Evolutionary conservation across 2,329 filamentous ascomycete species (phyloP), one percentile per base, ranked within the genome.

Genomic region (Sclerotinia sclerotiorum): DNA sequence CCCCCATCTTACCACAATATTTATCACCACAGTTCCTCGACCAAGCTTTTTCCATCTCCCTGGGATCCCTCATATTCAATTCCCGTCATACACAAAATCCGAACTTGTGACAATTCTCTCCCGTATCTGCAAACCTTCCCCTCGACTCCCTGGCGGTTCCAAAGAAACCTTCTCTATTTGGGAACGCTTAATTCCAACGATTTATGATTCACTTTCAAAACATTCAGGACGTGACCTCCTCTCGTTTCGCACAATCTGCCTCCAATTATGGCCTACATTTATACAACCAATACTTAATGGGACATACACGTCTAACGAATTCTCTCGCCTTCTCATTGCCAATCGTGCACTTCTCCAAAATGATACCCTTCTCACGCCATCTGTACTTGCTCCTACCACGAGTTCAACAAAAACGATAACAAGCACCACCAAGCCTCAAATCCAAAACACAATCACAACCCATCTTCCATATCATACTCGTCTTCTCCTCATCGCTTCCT

Each of bases 171-270:
- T 80, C 32, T 90, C 90, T 79, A 85, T 94, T 21, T 95, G 91
- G 90, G 82, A 87, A 19, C 88, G 93, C 56, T 98, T 97, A 81
- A 87, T 90, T 70, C 87, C 87, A 61, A 92, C 92, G 5, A 88
- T 97, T 19, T 95, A 96, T 84, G 95, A 99, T 77, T 88, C 94
- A 0, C 83, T 98, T 17, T 88, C 90, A 61, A 92, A 90, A 71
- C 88, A 92, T 58, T 93, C 93, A 3, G 90, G 90, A 0, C 88
- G 93, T 62, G 93, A 94, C 49, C 83, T 98, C 19, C 84, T 90
- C 1, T 86, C 87, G 15, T 93, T 97, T 73, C 84, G 83, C 4
- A 85, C 86, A 48, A 87, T 90, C 62, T 93, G 91, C 76, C 79
- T 86, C 61, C 86, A 88, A 55, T 84, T 98, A 27, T 99, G 95